These are phyloP conservation scores for Diplotaxis tenuifolia DNA, from an alignment of 345 rosid species.

Conservation along the genomic window DNA sequence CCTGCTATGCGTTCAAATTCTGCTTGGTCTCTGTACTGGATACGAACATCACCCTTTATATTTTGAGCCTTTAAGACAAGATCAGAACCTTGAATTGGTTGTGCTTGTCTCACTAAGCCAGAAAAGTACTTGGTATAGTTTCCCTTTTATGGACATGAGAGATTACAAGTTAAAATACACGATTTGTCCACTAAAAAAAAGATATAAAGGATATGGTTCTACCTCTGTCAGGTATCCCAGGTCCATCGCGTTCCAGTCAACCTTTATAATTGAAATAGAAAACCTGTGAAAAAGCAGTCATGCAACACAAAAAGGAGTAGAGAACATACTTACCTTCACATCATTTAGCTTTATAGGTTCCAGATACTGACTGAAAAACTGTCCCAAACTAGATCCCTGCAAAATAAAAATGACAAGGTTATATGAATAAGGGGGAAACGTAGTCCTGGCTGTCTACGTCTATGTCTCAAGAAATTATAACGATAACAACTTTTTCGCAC, in stretches of 20 bases:
- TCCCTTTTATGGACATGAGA: constrained; percentile 52
- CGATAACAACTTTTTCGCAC: constrained; percentile 13
- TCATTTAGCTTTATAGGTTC: constrained; percentile 91
- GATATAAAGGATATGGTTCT: constrained; percentile 24
- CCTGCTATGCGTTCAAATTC: constrained; percentile 77
- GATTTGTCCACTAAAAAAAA: constrained; percentile 9
- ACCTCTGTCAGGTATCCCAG: constrained; percentile 91
- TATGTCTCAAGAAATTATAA: not conserved
- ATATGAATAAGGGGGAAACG: not conserved
- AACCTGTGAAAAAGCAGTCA: constrained; percentile 6
- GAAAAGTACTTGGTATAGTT: constrained; percentile 64
- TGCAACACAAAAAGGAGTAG: constrained; percentile 11
- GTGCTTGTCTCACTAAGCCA: constrained; percentile 62
- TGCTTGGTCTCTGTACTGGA: constrained; percentile 63
- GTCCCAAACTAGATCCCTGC: constrained; percentile 98
- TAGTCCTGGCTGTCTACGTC: constrained; percentile 8
- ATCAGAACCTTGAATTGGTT: constrained; percentile 62
- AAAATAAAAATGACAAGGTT: constrained; percentile 12
- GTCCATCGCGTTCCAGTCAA: constrained; percentile 86
- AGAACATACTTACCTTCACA: constrained; percentile 53
- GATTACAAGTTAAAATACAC: constrained; percentile 3
- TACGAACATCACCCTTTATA: constrained; percentile 65
- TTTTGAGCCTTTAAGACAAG: constrained; percentile 63
- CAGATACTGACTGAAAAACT: constrained; percentile 82
- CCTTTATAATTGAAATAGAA: constrained; percentile 46